These are phyloP conservation scores for Neoboletus magnificus DNA, from an alignment of 768 basidiomycete genomes.

Conservation along the genomic window DNA sequence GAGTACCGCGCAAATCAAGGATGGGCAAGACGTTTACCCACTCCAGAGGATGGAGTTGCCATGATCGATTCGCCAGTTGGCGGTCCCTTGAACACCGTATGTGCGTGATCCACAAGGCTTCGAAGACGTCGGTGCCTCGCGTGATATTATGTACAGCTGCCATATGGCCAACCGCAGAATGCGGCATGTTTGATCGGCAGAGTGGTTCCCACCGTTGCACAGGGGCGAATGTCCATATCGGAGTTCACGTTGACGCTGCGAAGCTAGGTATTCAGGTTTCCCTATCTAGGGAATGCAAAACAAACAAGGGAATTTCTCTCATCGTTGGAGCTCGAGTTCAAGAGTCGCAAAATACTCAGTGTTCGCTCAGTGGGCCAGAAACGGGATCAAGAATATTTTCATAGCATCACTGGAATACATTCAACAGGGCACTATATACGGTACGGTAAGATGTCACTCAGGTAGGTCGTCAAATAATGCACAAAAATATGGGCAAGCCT, in stretches of 20 bases:
- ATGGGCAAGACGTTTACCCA: neutral
- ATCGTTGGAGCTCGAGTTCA: neutral
- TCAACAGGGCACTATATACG: neutral
- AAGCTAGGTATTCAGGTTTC: neutral
- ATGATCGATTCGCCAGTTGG: neutral
- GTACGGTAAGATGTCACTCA: neutral
- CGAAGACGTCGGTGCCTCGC: neutral
- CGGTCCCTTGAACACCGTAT: neutral
- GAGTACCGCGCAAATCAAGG: neutral
- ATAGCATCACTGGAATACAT: neutral
- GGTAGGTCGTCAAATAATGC: neutral
- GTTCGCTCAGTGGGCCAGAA: neutral
- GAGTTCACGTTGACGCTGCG: too few species aligned
- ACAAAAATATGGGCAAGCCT: neutral
- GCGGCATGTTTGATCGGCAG: too few species aligned
- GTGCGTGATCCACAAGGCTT: neutral
- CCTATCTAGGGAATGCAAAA: neutral
- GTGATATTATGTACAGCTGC: neutral
- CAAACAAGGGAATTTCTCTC: neutral
- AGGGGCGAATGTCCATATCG: too few species aligned
- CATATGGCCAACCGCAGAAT: neutral
- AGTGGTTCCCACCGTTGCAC: too few species aligned
- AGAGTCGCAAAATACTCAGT: neutral
- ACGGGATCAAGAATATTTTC: neutral
- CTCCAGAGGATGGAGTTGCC: neutral